Evolutionary conservation across 2,329 filamentous ascomycete species (phyloP).

Genomic region (Diaporthe sp.): DNA sequence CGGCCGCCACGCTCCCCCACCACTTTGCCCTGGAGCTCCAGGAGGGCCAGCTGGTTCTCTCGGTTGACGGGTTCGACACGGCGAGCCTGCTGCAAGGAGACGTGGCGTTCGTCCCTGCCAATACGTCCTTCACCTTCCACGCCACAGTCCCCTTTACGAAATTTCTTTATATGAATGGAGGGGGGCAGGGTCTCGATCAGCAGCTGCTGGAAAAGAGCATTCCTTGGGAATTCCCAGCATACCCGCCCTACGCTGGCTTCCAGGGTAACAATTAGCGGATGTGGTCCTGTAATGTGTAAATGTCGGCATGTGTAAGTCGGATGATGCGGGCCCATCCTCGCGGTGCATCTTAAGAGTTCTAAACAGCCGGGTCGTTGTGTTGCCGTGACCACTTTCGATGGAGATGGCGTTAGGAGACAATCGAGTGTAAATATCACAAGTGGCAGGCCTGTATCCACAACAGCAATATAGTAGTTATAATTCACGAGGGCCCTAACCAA

Average conservation of each 20-base stretch:
- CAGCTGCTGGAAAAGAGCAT: background rate
- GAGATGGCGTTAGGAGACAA: background rate
- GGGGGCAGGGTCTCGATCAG: background rate
- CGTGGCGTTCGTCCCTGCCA: background rate
- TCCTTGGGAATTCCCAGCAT: background rate
- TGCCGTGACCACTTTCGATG: background rate
- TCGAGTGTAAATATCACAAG: background rate
- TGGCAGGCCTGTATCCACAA: background rate
- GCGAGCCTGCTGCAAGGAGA: background rate
- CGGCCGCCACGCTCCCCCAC: background rate
- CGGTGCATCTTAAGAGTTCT: background rate
- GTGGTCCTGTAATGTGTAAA: background rate
- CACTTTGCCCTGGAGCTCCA: conserved; percentile 7
- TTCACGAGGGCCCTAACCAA: background rate
- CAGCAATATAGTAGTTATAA: background rate
- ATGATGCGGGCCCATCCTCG: background rate
- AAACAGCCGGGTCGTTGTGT: background rate
- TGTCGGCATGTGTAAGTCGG: background rate
- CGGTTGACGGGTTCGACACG: background rate
- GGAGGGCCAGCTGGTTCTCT: background rate
- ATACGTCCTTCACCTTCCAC: background rate
- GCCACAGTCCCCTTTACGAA: background rate
- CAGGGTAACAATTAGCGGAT: background rate
- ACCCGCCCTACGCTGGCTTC: background rate
- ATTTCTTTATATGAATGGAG: background rate